These are phyloP conservation scores for Euphorbia schlechtendalii DNA, from an alignment of 441 rosid genomes.

Conservation along the genomic window DNA sequence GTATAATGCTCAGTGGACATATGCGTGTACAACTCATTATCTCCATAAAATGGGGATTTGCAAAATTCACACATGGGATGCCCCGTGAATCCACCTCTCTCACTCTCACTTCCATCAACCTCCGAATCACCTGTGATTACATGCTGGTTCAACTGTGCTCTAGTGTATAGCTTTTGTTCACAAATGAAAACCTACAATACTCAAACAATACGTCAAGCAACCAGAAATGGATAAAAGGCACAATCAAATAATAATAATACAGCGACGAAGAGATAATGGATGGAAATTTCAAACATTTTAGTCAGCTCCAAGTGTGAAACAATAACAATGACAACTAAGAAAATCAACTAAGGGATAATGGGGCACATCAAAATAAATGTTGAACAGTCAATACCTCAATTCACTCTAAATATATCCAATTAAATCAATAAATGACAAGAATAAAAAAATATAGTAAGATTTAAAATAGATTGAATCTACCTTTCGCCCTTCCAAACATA, in stretches of 20 bases:
- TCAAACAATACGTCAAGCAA: conserved; percentile 13
- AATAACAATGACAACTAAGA: not conserved
- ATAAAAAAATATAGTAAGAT: not conserved
- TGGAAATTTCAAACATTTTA: not conserved
- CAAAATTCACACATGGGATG: conserved; percentile 98
- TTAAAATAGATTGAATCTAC: conserved; percentile 27
- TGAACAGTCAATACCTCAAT: not conserved
- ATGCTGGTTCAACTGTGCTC: conserved; percentile 78
- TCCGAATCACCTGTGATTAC: conserved; percentile 76
- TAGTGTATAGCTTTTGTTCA: conserved; percentile 78
- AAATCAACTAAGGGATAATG: not conserved
- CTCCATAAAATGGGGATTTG: conserved; percentile 76
- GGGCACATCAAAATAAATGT: not conserved
- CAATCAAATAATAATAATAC: not conserved
- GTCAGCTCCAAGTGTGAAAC: not conserved
- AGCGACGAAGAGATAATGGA: not conserved
- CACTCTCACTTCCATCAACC: conserved; percentile 94
- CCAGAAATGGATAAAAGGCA: not conserved
- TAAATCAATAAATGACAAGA: not conserved
- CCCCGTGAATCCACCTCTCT: conserved; percentile 88
- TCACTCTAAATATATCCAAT: not conserved
- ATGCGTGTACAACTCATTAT: conserved; percentile 79
- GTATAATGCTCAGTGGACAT: conserved; percentile 91
- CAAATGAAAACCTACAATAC: conserved; percentile 66
- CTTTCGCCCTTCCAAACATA: conserved; percentile 94